Conservation (phyloP, 305 asterid genomes). For the Solanum hybrid region DNA sequence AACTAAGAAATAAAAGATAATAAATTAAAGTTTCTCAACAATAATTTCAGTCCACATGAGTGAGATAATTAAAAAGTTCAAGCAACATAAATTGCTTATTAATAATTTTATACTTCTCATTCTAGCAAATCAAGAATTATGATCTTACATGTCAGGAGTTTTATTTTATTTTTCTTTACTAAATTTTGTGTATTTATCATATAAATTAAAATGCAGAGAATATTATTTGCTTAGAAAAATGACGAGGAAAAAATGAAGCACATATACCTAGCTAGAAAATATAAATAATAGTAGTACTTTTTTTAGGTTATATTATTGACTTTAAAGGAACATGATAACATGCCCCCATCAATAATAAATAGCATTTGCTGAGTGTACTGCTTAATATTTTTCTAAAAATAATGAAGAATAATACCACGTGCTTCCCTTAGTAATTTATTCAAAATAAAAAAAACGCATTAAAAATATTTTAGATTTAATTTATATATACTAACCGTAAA, state of each 20-base stretch:
- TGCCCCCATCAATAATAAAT: background rate
- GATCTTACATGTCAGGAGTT: background rate
- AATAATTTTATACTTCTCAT: background rate
- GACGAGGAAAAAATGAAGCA: background rate
- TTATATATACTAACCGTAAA: background rate
- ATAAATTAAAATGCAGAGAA: background rate
- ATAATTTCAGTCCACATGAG: background rate
- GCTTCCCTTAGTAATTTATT: background rate
- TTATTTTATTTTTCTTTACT: background rate
- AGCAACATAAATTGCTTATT: background rate
- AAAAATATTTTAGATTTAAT: background rate
- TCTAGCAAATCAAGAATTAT: background rate
- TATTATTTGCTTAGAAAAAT: background rate
- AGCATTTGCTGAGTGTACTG: background rate
- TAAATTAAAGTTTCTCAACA: background rate
- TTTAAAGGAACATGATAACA: background rate
- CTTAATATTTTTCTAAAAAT: background rate
- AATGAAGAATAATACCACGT: background rate
- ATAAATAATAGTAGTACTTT: background rate
- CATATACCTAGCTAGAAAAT: background rate
- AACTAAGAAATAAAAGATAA: background rate
- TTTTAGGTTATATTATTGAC: background rate
- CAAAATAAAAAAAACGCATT: background rate
- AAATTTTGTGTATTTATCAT: background rate
- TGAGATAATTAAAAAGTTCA: background rate